phyloP scores from a whole-genome alignment of 2,329 filamentous ascomycete species.

The Blastomyces parvus region DNA sequence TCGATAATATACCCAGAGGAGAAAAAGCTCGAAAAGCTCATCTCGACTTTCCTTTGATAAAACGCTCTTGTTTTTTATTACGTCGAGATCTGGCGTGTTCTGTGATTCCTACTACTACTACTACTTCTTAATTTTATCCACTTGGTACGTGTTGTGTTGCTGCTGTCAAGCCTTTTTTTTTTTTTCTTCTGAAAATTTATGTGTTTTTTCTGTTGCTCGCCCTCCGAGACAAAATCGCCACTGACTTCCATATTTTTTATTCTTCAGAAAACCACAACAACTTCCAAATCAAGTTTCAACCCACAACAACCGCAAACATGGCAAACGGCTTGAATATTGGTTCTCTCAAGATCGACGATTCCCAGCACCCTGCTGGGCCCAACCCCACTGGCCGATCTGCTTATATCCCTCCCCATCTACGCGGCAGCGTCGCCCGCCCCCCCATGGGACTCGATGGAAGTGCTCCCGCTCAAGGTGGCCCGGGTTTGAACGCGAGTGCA shows the following conservation, averaged over 20 bases:
- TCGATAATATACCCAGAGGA: not conserved
- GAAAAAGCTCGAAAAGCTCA: not conserved
- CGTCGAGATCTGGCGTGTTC: slow-evolving; percentile 3
- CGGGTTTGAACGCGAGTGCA: slow-evolving; percentile 25
- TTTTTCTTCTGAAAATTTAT: not conserved
- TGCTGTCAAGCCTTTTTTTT: not conserved
- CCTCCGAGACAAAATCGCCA: not conserved
- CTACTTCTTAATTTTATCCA: not conserved
- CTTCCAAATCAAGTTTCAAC: not conserved
- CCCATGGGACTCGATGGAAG: slow-evolving; percentile 32
- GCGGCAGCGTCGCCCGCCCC: slow-evolving; percentile 29
- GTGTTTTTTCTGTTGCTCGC: not conserved
- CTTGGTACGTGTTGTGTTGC: not conserved
- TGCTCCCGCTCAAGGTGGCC: slow-evolving; percentile 22
- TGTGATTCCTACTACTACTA: not conserved
- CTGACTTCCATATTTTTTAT: not conserved
- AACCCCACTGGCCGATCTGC: slow-evolving; percentile 47
- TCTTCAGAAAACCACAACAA: slow-evolving; percentile 4
- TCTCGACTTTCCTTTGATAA: not conserved
- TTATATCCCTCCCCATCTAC: slow-evolving; percentile 58
- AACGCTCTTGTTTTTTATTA: not conserved
- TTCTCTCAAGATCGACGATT: slow-evolving; percentile 51
- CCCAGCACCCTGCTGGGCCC: slow-evolving; percentile 46
- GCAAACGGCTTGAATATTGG: slow-evolving; percentile 50
- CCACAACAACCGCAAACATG: slow-evolving; percentile 27